Base-by-base conservation (phyloP, 2,329 filamentous ascomycete species). In the Aspergillus sp. region DNA sequence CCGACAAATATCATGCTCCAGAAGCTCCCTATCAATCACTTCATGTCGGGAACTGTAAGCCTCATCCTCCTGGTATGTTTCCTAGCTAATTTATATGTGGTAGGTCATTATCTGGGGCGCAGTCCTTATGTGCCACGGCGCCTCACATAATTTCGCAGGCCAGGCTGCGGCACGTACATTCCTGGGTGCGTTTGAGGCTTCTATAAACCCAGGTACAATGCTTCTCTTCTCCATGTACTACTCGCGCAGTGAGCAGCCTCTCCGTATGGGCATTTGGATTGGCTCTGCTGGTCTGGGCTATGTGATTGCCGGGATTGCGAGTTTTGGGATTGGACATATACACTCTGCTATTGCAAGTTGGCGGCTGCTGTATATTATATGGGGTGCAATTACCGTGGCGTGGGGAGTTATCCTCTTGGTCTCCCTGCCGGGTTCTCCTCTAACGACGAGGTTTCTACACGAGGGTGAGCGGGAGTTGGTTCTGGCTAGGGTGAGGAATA, bases 311-410 rank as follows among this genome's bases (percentile, higher is more conserved):
- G 47, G 39, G 6, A 75, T 86, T 12, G 84, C 83, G 2, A 84
- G 82, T 1, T 86, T 86, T 61, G 84, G 81, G 5, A 77, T 87
- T 9, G 85, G 84, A 1, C 82, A 86, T 64, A 87, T 86, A 62
- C 78, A 72, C 0, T 75, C 77, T 4, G 80, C 78, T 0, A 73
- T 84, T 3, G 72, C 76, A 0, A 69, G 74, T 22, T 85, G 82
- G 82, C 82, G 81, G 77, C 83, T 83, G 57, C 78, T 85, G 19
- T 87, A 85, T 70, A 62, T 86, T 15, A 84, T 86, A 59, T 84
- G 79, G 51, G 78, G 78, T 17, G 64, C 73, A 0, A 62, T 73
- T 48, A 76, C 73, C 13, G 57, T 77, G 2, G 61, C 69, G 1
- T 73, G 70, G 33, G 76, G 76, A 2, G 58, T 79, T 17, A 60